Evolutionary conservation across 306 rosid species (phyloP), one percentile per base, ranked within the genome.

Genomic region (Medicago lupulina): DNA sequence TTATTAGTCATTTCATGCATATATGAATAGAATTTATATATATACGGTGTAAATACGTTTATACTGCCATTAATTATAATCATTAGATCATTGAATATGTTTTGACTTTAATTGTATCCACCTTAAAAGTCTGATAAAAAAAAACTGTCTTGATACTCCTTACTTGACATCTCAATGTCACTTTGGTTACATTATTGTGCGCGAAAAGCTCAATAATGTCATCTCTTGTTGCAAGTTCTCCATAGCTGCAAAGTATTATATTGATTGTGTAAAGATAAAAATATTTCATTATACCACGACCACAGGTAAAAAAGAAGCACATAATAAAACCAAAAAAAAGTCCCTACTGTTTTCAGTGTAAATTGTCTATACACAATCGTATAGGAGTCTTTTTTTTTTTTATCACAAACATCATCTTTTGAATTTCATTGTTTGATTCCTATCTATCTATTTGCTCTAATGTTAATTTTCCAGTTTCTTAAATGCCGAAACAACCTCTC

Each of bases 1-100:
- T 71, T 70, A 18, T 23, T 7, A 69, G 12, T 50, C 53, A 39
- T 71, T 36, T 53, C 31, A 9, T 16, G 65, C 67, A 61, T 7
- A 61, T 61, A n/a, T 61, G 67, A 9, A 14, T 61, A 14, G 17
- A 14, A 31, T 61, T 31, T 61, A 3, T 13, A 28, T 25, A 17
- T 17, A 25, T 7, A 3, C n/a, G 0, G 1, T 61, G 11, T 15
- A 61, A 3, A 8, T 0, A 13, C 15, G 2, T 31, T 7, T 31
- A 28, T 61, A 34, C 14, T 60, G 16, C 2, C n/a, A 59, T 23
- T 8, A 2, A 11, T 23, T 23, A 23, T 23, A 23, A 5, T 59
- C 8, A 2, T 25, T 4, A 12, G 15, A 59, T 25, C 5, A 25
- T 59, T 13, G 5, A 58, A 11, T 10, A 11, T 58, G 12, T 25